These are phyloP conservation scores for Melanomma pulvis-pyrius DNA, from an alignment of 495 filamentous ascomycete genomes.

Conservation along the genomic window DNA sequence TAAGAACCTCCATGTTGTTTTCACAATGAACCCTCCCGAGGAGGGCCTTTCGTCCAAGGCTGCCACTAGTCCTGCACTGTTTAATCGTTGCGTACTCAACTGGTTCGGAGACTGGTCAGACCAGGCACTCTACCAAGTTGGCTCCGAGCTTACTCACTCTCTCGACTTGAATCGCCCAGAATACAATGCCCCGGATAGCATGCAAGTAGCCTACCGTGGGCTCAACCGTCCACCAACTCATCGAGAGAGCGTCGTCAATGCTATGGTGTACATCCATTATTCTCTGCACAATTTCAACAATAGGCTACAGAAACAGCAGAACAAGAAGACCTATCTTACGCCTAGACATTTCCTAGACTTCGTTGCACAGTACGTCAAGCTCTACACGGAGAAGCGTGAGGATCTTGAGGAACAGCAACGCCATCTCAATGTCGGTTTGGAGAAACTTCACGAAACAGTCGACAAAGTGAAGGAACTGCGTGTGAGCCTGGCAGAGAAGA, in stretches of 20 bases:
- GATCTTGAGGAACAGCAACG: constrained; percentile 98
- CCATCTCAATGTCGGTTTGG: constrained; percentile 94
- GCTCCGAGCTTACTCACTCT: constrained; percentile 90
- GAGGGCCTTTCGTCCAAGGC: constrained; percentile 93
- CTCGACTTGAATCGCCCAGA: constrained; percentile 88
- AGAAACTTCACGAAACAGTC: constrained; percentile 97
- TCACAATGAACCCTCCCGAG: constrained; percentile 99
- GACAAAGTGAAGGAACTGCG: constrained; percentile 95
- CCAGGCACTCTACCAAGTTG: constrained; percentile 97
- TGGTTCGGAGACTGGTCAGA: constrained; percentile 99
- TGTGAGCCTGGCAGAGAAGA: constrained; percentile 88
- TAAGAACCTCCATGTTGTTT: constrained; percentile 98
- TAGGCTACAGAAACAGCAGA: constrained; percentile 88
- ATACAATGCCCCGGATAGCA: constrained; percentile 84
- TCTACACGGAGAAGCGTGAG: constrained; percentile 98
- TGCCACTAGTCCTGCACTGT: constrained; percentile 93
- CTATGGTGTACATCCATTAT: constrained; percentile 98
- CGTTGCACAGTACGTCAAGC: constrained; percentile 93
- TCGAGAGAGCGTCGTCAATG: constrained; percentile 87
- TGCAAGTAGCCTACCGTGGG: constrained; percentile 87
- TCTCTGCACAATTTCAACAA: constrained; percentile 87
- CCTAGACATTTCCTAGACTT: constrained; percentile 98
- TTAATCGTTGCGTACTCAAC: constrained; percentile 99
- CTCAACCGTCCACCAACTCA: constrained; percentile 83
- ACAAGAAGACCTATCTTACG: constrained; percentile 86